phyloP scores from a whole-genome alignment of 1,284 basidiomycete genomes.

The Vanrija pseudolonga region DNA sequence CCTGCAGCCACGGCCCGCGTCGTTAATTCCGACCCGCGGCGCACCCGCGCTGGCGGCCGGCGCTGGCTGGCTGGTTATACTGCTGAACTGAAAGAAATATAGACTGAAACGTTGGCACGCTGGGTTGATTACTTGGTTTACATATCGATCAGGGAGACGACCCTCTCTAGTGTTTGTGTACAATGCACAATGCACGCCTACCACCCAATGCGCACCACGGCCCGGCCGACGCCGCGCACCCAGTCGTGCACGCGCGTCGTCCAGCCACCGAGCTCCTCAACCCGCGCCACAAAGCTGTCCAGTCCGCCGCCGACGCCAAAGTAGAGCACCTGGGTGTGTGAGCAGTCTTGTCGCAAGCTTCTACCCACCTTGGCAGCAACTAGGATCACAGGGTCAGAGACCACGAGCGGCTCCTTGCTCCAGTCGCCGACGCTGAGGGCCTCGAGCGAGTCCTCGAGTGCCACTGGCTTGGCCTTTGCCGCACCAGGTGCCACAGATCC shows the following conservation, averaged over 20 bases:
- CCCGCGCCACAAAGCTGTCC: conserved; percentile 62
- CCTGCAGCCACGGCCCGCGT: no score
- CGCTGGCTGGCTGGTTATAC: no score
- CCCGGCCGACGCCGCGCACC: conserved; percentile 62
- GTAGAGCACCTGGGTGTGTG: conserved; percentile 67
- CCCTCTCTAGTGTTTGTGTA: no score
- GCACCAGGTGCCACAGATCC: conserved; percentile 10
- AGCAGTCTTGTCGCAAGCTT: neutral
- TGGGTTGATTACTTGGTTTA: no score
- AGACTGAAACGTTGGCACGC: no score
- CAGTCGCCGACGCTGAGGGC: conserved; percentile 24
- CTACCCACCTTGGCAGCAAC: conserved; percentile 47
- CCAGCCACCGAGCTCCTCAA: conserved; percentile 50
- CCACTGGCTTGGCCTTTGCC: conserved; percentile 3
- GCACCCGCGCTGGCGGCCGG: no score
- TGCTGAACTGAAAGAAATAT: no score
- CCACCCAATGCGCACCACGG: conserved; percentile 63
- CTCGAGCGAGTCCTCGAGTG: conserved; percentile 29
- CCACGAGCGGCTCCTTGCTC: conserved; percentile 16
- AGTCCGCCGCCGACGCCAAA: conserved; percentile 94
- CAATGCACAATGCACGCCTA: neutral
- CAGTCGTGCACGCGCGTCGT: conserved; percentile 51
- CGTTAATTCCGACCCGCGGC: no score
- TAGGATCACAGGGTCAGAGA: conserved; percentile 22
- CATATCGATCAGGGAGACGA: no score